These are phyloP conservation scores for Vitis rotundifolia DNA, from an alignment of 164 flowering plant species.

Conservation along the genomic window DNA sequence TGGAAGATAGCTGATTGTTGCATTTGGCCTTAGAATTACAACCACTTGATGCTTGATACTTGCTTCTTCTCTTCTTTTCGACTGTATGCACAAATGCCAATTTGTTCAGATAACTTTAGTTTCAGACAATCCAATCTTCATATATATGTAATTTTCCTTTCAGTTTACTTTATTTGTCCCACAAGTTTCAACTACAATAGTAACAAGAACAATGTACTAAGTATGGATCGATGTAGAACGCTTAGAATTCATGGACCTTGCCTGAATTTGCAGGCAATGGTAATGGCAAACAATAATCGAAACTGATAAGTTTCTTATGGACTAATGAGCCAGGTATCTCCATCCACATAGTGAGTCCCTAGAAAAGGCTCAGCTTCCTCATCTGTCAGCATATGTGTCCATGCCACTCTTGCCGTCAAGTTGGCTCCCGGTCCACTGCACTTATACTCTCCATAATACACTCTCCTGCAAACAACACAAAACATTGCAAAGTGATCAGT, in stretches of 20 bases:
- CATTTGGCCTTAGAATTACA: conserved; percentile 13
- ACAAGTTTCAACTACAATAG: background rate
- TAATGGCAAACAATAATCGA: no score
- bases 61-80: no score
- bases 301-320: conserved; percentile 4
- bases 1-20: conserved; percentile 25
- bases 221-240: background rate
- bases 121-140: background rate
- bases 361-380: conserved; percentile 62
- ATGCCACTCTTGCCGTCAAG: conserved; percentile 54
- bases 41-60: background rate
- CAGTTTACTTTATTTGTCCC: background rate
- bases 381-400: conserved; percentile 59
- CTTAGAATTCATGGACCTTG: background rate
- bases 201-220: background rate
- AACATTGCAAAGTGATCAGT: background rate
- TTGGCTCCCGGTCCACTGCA: conserved; percentile 78
- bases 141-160: background rate
- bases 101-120: background rate
- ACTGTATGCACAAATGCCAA: background rate
- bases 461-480: conserved; percentile 30
- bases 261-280: no score
- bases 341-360: conserved; percentile 51
- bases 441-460: conserved; percentile 77
- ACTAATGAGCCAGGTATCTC: conserved; percentile 53